Evolutionary conservation across 2,329 filamentous ascomycete species (phyloP).

Genomic region (Colletotrichum lindemuthianum): DNA sequence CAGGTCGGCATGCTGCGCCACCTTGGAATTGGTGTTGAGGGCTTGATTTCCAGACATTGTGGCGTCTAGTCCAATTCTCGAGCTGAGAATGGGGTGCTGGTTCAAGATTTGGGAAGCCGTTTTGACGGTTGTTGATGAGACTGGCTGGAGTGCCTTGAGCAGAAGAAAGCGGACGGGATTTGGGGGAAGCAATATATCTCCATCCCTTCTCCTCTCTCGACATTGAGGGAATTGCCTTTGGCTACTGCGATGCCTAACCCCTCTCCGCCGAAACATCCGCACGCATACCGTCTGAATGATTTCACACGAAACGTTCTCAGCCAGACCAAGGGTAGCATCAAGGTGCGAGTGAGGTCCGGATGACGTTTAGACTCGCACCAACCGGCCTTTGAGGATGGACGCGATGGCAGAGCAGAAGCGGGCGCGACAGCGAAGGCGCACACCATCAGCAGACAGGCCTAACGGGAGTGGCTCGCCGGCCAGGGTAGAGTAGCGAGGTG

Average conservation of each 20-base stretch:
- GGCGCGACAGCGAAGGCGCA: not conserved
- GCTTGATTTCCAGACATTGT: constrained; percentile 55
- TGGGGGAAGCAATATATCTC: constrained; percentile 21
- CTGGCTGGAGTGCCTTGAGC: too few relatives aligned
- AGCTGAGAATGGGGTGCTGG: not conserved
- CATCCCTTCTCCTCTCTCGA: not conserved
- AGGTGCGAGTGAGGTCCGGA: constrained; percentile 14
- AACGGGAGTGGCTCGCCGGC: not conserved
- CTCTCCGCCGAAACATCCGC: constrained; percentile 23
- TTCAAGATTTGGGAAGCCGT: not conserved
- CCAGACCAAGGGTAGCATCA: not conserved
- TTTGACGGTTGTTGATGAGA: not conserved
- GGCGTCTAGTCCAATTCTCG: not conserved
- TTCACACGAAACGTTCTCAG: not conserved
- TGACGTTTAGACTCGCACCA: constrained; percentile 32
- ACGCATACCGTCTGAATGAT: constrained; percentile 19
- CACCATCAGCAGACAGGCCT: constrained; percentile 14
- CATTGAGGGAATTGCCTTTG: not conserved
- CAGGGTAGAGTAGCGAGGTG: too few relatives aligned
- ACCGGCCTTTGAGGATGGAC: not conserved
- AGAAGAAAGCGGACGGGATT: not conserved
- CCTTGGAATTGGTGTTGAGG: constrained; percentile 54
- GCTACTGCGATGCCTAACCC: not conserved
- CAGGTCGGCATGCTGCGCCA: constrained; percentile 63
- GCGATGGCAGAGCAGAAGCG: constrained; percentile 11